A percentile compares a stretch with the other conserved stretches of the same genome.
These are phyloP conservation scores for Mortierella claussenii DNA, from an alignment of 192 early-diverging fungal genomes.

Conservation along the genomic window DNA sequence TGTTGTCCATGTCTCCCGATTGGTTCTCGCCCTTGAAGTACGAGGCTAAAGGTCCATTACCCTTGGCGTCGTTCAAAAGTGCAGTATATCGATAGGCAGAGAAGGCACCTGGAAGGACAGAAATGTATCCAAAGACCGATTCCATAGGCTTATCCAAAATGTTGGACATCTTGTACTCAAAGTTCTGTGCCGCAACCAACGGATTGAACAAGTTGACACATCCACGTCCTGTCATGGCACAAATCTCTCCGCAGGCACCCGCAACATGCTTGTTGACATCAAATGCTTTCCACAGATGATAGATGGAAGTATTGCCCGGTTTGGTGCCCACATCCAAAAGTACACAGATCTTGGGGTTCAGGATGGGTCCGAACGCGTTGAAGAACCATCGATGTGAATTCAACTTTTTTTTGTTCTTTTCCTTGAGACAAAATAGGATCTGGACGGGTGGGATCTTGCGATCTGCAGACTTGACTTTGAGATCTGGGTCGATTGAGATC, in stretches of 20 bases:
- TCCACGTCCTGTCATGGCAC: slow-evolving; percentile 68
- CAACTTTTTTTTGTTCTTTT: slow-evolving; percentile 74
- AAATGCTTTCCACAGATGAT: slow-evolving; percentile 84
- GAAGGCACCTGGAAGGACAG: slow-evolving; percentile 90
- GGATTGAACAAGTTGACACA: slow-evolving; percentile 74
- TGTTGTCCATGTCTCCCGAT: slow-evolving; percentile 61
- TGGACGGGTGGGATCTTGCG: slow-evolving; percentile 73
- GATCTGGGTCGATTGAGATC: slow-evolving; percentile 64
- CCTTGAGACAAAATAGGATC: slow-evolving; percentile 83
- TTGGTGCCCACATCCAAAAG: slow-evolving; percentile 85
- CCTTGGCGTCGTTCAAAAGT: slow-evolving; percentile 66
- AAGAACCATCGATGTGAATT: slow-evolving; percentile 75
- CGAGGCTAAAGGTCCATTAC: slow-evolving; percentile 69
- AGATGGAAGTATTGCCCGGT: slow-evolving; percentile 75
- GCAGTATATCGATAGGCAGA: slow-evolving; percentile 83
- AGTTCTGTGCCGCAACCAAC: slow-evolving; percentile 82
- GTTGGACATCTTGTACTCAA: slow-evolving; percentile 82
- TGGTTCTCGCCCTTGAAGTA: slow-evolving; percentile 85
- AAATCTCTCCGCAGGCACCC: slow-evolving; percentile 89
- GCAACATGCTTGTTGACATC: slow-evolving; percentile 75
- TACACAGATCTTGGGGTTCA: slow-evolving; percentile 70
- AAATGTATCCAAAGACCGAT: slow-evolving; percentile 95
- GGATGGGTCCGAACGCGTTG: slow-evolving; percentile 66
- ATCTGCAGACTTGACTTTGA: slow-evolving; percentile 59
- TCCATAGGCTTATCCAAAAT: slow-evolving; percentile 87